phyloP scores from a whole-genome alignment of 2,329 filamentous ascomycete species.

The Diaporthe longicolla region DNA sequence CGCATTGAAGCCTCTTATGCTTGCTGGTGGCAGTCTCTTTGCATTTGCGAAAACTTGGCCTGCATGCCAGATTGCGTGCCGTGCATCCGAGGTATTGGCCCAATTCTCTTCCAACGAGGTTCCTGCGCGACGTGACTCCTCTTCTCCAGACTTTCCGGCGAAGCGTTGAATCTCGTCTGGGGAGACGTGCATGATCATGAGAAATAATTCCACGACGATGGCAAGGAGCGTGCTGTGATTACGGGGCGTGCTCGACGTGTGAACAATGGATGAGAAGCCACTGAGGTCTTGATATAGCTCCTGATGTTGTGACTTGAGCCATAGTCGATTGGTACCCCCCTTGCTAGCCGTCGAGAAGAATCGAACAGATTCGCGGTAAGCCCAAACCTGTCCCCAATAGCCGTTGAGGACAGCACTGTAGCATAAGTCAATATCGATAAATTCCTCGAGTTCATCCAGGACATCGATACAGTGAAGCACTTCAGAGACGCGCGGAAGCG shows the following conservation, averaged over 20 bases:
- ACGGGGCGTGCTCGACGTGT: constrained; percentile 36
- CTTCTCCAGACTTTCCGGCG: constrained; percentile 49
- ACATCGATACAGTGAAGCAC: constrained; percentile 45
- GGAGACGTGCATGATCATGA: constrained; percentile 49
- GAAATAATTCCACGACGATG: constrained; percentile 47
- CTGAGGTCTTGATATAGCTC: constrained; percentile 50
- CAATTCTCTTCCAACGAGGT: constrained; percentile 46
- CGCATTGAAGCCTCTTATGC: constrained; percentile 48
- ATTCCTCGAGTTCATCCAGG: constrained; percentile 45
- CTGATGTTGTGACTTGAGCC: constrained; percentile 51
- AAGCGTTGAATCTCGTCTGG: constrained; percentile 49
- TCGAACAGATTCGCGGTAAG: constrained; percentile 50
- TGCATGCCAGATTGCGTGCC: constrained; percentile 49
- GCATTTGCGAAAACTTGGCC: constrained; percentile 48
- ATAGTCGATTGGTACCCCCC: constrained; percentile 46
- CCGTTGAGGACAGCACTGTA: constrained; percentile 49
- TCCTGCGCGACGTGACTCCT: constrained; percentile 47
- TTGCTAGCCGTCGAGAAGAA: constrained; percentile 46
- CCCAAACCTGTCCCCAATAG: constrained; percentile 52
- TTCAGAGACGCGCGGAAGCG: constrained; percentile 46
- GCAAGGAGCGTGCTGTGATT: constrained; percentile 44
- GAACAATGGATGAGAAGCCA: constrained; percentile 47
- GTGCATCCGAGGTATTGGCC: constrained; percentile 46
- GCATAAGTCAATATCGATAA: constrained; percentile 51
- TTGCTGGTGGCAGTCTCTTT: constrained; percentile 46